Evolutionary conservation across 2,329 filamentous ascomycete species (phyloP).

Genomic region (Aspergillus sp.): DNA sequence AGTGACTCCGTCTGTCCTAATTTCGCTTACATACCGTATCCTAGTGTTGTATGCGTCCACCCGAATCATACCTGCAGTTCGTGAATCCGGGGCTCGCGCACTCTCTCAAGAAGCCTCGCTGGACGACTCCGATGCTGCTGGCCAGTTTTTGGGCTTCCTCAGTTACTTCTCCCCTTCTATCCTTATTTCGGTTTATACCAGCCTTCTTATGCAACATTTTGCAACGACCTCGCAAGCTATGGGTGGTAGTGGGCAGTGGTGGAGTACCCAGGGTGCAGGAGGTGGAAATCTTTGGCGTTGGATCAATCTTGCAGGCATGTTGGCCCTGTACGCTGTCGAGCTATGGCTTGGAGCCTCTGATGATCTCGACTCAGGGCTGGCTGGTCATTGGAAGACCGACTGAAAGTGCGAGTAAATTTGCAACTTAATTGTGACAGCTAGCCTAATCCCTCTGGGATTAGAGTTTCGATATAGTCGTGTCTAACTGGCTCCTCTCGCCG

Average conservation of each 20-base stretch:
- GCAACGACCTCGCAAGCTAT: constrained; percentile 64
- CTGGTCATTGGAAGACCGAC: constrained; percentile 90
- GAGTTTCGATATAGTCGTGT: neutral
- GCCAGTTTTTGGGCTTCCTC: constrained; percentile 75
- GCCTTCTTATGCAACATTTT: constrained; percentile 92
- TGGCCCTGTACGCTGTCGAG: constrained; percentile 87
- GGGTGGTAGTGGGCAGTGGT: constrained; percentile 68
- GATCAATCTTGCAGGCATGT: constrained; percentile 87
- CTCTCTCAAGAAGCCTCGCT: constrained; percentile 81
- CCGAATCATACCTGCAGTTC: constrained; percentile 90
- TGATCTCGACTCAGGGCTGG: constrained; percentile 70
- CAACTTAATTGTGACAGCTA: neutral
- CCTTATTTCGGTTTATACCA: constrained; percentile 94
- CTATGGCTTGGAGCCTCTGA: constrained; percentile 73
- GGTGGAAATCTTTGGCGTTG: constrained; percentile 89
- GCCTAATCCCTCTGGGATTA: neutral
- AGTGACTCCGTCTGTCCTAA: constrained; percentile 92
- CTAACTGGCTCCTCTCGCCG: neutral
- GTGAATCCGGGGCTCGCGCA: constrained; percentile 78
- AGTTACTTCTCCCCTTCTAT: constrained; percentile 96
- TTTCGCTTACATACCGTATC: constrained; percentile 88
- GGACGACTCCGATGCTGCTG: constrained; percentile 81
- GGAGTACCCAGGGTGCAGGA: constrained; percentile 80
- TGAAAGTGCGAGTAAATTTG: constrained; percentile 46
- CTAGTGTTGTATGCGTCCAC: constrained; percentile 95